phyloP scores from a whole-genome alignment of 441 rosid genomes.

The Francoa sonchifolia region DNA sequence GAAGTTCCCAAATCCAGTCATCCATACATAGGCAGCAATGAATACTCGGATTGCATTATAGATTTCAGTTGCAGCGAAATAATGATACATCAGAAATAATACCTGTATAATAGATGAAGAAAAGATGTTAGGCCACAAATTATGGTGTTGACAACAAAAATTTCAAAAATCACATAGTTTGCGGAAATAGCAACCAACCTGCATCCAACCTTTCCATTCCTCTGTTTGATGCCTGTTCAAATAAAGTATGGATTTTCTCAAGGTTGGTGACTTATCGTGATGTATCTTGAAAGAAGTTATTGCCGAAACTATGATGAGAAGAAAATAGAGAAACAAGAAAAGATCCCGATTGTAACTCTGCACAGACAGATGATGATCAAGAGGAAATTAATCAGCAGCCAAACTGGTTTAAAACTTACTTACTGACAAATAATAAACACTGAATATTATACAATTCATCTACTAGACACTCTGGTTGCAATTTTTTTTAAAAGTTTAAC shows the following conservation, averaged over 20 bases:
- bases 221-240: conserved; percentile 96
- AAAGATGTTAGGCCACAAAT: too few species aligned
- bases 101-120: conserved; percentile 45
- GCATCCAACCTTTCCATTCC: conserved; percentile 99
- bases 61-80: conserved; percentile 91
- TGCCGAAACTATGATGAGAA: conserved; percentile 80
- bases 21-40: conserved; percentile 97
- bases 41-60: conserved; percentile 89
- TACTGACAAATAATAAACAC: not conserved
- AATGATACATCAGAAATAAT: conserved; percentile 89
- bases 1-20: conserved; percentile 98
- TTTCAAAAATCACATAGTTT: conserved; percentile 1
- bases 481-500: too few species aligned
- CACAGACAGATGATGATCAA: conserved; percentile 19
- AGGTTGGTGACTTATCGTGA: conserved; percentile 60
- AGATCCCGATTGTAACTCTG: conserved; percentile 91
- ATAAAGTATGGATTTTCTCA: conserved; percentile 68
- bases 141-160: not conserved
- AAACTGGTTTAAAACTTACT: not conserved
- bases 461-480: too few species aligned
- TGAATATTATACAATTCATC: too few species aligned
- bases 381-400: conserved; percentile 2
- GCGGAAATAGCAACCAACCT: conserved; percentile 43
- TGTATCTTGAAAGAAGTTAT: conserved; percentile 86
- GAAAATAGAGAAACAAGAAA: conserved; percentile 80